Evolutionary conservation across 2,329 filamentous ascomycete genomes (phyloP).

Genomic region (Coniella lustricola): DNA sequence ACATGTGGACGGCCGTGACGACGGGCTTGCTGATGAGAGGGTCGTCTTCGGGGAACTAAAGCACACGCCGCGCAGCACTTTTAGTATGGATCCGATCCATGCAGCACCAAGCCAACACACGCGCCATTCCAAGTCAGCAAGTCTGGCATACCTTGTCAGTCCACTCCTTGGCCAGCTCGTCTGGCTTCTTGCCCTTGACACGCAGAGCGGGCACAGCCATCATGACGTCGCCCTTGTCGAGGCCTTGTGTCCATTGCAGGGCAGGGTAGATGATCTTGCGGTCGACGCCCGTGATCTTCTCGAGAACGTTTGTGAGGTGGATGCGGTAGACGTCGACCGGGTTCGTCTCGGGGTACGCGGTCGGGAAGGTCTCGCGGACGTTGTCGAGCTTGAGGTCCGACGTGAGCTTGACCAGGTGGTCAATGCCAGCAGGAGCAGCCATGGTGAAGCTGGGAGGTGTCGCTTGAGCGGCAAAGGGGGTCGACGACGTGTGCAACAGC

Average conservation of each 20-base stretch:
- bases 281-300: slow-evolving; percentile 64
- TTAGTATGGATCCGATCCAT: too few relatives aligned
- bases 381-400: slow-evolving; percentile 29
- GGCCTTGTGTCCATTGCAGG: slow-evolving; percentile 69
- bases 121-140: too few relatives aligned
- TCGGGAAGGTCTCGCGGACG: slow-evolving; percentile 39
- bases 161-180: slow-evolving; percentile 56
- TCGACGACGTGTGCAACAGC: neutral
- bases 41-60: slow-evolving; percentile 61
- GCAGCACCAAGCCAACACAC: too few relatives aligned
- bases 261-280: slow-evolving; percentile 64
- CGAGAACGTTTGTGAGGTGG: slow-evolving; percentile 64
- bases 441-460: slow-evolving; percentile 10
- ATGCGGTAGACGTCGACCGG: slow-evolving; percentile 73
- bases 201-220: slow-evolving; percentile 74
- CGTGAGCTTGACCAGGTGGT: slow-evolving; percentile 28
- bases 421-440: slow-evolving; percentile 21
- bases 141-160: slow-evolving; percentile 53
- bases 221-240: slow-evolving; percentile 78
- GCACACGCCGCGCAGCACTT: neutral
- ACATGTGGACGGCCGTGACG: slow-evolving; percentile 61
- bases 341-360: slow-evolving; percentile 62
- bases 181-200: slow-evolving; percentile 63
- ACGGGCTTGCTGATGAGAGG: slow-evolving; percentile 65
- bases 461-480: neutral